These are phyloP conservation scores for Leccinum fallax DNA, from an alignment of 1,284 basidiomycete genomes.

Conservation along the genomic window DNA sequence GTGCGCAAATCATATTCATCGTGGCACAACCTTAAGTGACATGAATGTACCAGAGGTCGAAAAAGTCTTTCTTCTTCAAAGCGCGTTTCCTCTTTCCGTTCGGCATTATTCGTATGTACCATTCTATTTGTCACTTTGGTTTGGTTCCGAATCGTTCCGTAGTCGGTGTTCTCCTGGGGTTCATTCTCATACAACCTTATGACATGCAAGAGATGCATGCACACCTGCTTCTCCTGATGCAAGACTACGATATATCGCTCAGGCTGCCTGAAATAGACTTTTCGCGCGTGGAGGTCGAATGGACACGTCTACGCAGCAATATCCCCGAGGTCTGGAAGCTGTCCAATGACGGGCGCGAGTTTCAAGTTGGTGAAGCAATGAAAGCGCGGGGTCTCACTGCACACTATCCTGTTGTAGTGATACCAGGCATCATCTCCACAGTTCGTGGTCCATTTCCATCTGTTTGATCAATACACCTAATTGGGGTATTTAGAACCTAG, in stretches of 20 bases:
- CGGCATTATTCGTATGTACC: constrained; percentile 46
- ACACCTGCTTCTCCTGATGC: constrained; percentile 54
- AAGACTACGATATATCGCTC: constrained; percentile 59
- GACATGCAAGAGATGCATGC: constrained; percentile 61
- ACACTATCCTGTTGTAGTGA: constrained; percentile 76
- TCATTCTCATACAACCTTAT: constrained; percentile 60
- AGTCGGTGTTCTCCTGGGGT: constrained; percentile 69
- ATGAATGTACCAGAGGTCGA: constrained; percentile 13
- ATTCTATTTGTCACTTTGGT: background rate
- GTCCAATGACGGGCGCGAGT: constrained; percentile 81
- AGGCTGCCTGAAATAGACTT: constrained; percentile 64
- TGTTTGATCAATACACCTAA: background rate
- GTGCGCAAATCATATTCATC: constrained; percentile 14
- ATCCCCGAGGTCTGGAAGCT: constrained; percentile 81
- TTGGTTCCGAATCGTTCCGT: constrained; percentile 6
- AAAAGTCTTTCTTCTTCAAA: constrained; percentile 33
- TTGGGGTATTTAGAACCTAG: constrained; percentile 56
- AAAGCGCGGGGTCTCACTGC: constrained; percentile 68
- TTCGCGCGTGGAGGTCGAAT: constrained; percentile 66
- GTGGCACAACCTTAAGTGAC: background rate
- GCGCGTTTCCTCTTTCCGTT: constrained; percentile 50
- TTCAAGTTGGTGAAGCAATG: constrained; percentile 78
- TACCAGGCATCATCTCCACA: constrained; percentile 81
- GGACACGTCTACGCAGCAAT: constrained; percentile 61
- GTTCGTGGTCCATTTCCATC: constrained; percentile 40